Evolutionary conservation across 352 stramenopile genomes (phyloP).

Genomic region (Globisporangium viniferum): DNA sequence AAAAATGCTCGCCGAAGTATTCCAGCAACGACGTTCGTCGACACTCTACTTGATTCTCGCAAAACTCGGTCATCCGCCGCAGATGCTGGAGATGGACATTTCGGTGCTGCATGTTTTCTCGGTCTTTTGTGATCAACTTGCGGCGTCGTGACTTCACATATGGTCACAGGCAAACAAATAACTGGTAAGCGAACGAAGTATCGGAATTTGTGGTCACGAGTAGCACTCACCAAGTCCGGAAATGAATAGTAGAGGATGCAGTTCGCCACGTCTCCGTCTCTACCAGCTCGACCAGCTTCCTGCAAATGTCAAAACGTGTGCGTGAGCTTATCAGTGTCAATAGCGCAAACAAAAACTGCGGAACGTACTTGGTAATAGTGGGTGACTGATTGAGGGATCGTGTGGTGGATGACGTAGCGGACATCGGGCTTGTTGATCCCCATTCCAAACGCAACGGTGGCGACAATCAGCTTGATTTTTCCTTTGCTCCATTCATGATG

Average conservation of each 20-base stretch:
- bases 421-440: slow-evolving; percentile 89
- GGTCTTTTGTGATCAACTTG: slow-evolving; percentile 79
- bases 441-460: slow-evolving; percentile 88
- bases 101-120: slow-evolving; percentile 69
- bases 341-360: not conserved
- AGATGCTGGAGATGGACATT: slow-evolving; percentile 85
- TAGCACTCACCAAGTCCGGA: slow-evolving; percentile 55
- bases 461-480: slow-evolving; percentile 88
- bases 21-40: slow-evolving; percentile 77
- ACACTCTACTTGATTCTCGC: slow-evolving; percentile 87
- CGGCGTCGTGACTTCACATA: slow-evolving; percentile 46
- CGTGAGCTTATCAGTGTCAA: not conserved
- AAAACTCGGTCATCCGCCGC: slow-evolving; percentile 84
- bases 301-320: slow-evolving; percentile 18
- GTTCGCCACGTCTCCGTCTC: slow-evolving; percentile 79
- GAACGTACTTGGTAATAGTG: slow-evolving; percentile 84
- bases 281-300: slow-evolving; percentile 79
- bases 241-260: slow-evolving; percentile 89
- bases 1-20: slow-evolving; percentile 90
- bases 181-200: not conserved
- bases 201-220: not conserved
- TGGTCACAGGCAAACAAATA: not conserved
- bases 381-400: slow-evolving; percentile 84
- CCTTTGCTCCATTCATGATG: slow-evolving; percentile 89
- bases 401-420: slow-evolving; percentile 88